Evolutionary conservation across 1,284 basidiomycete species (phyloP), one percentile per base, ranked within the genome.

Genomic region (Porodaedalea pini): DNA sequence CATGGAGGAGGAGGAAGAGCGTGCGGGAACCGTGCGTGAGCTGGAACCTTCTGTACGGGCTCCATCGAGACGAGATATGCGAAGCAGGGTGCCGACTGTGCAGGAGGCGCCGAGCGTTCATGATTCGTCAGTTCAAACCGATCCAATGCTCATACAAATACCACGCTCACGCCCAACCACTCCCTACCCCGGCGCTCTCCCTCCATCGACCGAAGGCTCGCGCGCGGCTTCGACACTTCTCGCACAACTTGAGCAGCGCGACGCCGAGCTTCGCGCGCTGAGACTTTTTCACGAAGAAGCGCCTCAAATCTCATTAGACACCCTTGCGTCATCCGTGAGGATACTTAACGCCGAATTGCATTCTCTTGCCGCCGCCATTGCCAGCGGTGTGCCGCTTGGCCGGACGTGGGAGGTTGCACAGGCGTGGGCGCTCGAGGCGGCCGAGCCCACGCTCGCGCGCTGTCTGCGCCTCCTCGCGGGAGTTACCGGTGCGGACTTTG

Each of bases 401-500:
- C 39, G 43, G 4, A 45, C 55, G 4, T 61, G 55, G 55, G 59
- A 57, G 31, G 25, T 29, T 21, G 55, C 57, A 19, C 59, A 61
- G 36, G 59, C 59, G 11, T 57, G 56, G 59, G 59, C 56, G 15
- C 34, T 61, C 23, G 56, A 57, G 32, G 51, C 59, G 27, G 55
- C 59, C 40, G 70, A 73, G 54, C 65, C 66, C 48, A 69, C 71
- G 41, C 61, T 73, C 37, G 65, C 70, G 36, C 60, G 66, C 41
- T 53, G 68, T 69, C 27, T 63, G 70, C 2, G 71, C 70, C 6
- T 65, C 62, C 37, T 68, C 61, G 50, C 68, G 69, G 67, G 62
- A 70, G 44, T 66, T 71, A 48, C 67, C 59, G 57, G 64, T 56
- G 49, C 69, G 27, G 67, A 71, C 54, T 71, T 72, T 40, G 65